Percentiles rank a stretch among this genome's conserved stretches.
Conservation (phyloP, 2,329 filamentous ascomycete genomes). For the Alternaria longipes region DNA sequence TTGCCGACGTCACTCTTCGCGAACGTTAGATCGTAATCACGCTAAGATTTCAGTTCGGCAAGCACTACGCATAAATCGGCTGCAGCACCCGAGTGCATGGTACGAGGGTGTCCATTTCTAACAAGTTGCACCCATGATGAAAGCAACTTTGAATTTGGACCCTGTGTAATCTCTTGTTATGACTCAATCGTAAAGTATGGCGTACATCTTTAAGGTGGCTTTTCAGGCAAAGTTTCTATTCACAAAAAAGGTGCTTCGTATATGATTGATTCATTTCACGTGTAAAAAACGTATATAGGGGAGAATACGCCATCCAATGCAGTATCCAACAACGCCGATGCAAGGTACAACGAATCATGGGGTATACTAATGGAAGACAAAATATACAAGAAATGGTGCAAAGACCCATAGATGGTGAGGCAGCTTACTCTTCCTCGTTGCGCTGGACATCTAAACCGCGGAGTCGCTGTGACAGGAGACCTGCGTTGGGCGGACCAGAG, state of each 20-base stretch:
- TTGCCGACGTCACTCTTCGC: constrained; percentile 35
- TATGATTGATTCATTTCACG: neutral
- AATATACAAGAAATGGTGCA: neutral
- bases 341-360: neutral
- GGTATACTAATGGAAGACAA: constrained; percentile 8
- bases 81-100: neutral
- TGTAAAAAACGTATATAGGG: neutral
- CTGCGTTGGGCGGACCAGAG: constrained; percentile 71
- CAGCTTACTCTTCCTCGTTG: constrained; percentile 19
- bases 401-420: neutral
- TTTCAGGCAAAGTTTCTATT: no score
- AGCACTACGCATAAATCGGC: neutral
- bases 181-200: no score
- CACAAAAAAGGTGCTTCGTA: neutral
- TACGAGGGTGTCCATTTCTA: neutral
- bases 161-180: neutral
- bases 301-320: neutral
- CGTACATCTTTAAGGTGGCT: no score
- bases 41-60: constrained; percentile 16
- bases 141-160: neutral
- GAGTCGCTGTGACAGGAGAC: constrained; percentile 74
- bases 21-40: constrained; percentile 12
- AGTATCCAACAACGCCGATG: neutral
- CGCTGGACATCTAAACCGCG: constrained; percentile 66
- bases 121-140: no score